These are phyloP conservation scores for Wickerhamiella siamensis DNA, from an alignment of 805 yeast species.

Conservation along the genomic window DNA sequence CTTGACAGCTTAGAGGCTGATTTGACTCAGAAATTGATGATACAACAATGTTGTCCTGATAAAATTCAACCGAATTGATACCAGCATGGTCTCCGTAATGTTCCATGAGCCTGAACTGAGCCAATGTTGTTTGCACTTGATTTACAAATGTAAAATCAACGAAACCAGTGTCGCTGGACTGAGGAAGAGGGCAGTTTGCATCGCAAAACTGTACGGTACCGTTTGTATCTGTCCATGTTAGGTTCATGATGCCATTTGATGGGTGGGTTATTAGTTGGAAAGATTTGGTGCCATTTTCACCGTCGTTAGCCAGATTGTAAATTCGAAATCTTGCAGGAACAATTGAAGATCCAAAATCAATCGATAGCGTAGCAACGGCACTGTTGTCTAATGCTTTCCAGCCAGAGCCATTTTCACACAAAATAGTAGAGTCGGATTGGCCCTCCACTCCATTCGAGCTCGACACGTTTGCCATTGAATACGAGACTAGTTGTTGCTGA, in stretches of 20 bases:
- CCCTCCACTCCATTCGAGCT: slow-evolving; percentile 3
- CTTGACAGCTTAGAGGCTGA: slow-evolving; percentile 43
- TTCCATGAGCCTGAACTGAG: slow-evolving; percentile 49
- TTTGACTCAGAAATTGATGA: slow-evolving; percentile 68
- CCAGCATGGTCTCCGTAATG: slow-evolving; percentile 61
- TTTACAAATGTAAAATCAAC: slow-evolving; percentile 79
- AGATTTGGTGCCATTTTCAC: slow-evolving; percentile 34
- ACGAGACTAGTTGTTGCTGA: slow-evolving; percentile 19
- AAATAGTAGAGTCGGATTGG: slow-evolving; percentile 22
- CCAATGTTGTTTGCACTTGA: slow-evolving; percentile 40
- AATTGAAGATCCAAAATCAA: slow-evolving; percentile 21
- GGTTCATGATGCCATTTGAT: slow-evolving; percentile 77
- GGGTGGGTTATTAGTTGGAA: slow-evolving; percentile 71
- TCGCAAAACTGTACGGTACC: slow-evolving; percentile 54
- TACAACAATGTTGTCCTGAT: slow-evolving; percentile 39
- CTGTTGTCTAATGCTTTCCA: slow-evolving; percentile 13
- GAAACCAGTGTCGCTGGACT: slow-evolving; percentile 29
- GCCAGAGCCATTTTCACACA: slow-evolving; percentile 39
- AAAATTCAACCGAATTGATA: slow-evolving; percentile 59
- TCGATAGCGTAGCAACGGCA: slow-evolving; percentile 9
- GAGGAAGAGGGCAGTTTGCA: slow-evolving; percentile 71
- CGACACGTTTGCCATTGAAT: slow-evolving; percentile 15
- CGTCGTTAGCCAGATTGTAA: slow-evolving; percentile 43
- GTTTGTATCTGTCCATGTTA: slow-evolving; percentile 60
- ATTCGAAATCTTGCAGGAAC: slow-evolving; percentile 61